A percentile compares a stretch with the other conserved stretches of the same genome.
phyloP scores from a whole-genome alignment of 2,329 filamentous ascomycete species.

The Neonectria magnoliae region DNA sequence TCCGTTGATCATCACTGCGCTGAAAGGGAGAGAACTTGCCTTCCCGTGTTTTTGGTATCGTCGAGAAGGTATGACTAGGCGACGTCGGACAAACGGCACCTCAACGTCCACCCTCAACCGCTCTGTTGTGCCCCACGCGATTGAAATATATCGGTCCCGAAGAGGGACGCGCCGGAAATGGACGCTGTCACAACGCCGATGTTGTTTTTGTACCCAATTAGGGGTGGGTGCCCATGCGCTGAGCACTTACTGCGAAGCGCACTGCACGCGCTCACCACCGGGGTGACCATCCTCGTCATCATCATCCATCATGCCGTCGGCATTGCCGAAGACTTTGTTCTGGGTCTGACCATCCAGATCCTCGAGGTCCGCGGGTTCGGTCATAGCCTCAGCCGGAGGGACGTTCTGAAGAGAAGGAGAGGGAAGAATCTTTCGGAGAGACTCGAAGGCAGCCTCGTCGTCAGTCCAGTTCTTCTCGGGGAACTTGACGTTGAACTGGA shows the following conservation, averaged over 20 bases:
- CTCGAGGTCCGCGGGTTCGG: slow-evolving; percentile 87
- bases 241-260: slow-evolving; percentile 79
- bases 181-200: slow-evolving; percentile 33
- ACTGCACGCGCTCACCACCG: slow-evolving; percentile 84
- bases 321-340: slow-evolving; percentile 74
- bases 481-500: slow-evolving; percentile 98
- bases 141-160: slow-evolving; percentile 16
- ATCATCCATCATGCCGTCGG: slow-evolving; percentile 70
- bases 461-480: slow-evolving; percentile 79
- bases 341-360: slow-evolving; percentile 77
- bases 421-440: slow-evolving; percentile 87
- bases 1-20: slow-evolving; percentile 23
- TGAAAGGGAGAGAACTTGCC: slow-evolving; percentile 21
- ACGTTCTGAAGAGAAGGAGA: slow-evolving; percentile 68
- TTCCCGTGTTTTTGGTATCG: slow-evolving; percentile 41
- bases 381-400: slow-evolving; percentile 87
- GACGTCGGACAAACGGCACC: slow-evolving; percentile 26
- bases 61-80: slow-evolving; percentile 39
- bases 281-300: slow-evolving; percentile 81
- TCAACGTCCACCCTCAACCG: slow-evolving; percentile 35
- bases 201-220: slow-evolving; percentile 27
- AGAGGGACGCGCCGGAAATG: slow-evolving; percentile 22
- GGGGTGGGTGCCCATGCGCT: slow-evolving; percentile 11
- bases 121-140: slow-evolving; percentile 13
- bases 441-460: slow-evolving; percentile 75